Evolutionary conservation across 2,329 filamentous ascomycete genomes (phyloP), one percentile per base, ranked within the genome.

Genomic region (Colletotrichum salicis): DNA sequence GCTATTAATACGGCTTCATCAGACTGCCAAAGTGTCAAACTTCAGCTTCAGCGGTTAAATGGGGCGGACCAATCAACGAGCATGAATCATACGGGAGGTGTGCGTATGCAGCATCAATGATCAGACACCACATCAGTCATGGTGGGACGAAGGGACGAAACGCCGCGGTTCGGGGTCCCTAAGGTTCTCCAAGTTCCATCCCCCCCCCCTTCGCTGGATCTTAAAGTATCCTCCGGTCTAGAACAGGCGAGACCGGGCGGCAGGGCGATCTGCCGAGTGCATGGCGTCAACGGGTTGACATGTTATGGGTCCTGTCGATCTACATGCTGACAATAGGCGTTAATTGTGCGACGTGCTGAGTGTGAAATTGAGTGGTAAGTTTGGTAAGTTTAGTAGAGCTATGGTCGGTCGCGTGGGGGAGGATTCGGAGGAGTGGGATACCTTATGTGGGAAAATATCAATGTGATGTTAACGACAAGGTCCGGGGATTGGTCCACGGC

Each of bases 131-230:
- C 27, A 29, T 29, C 29, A 22, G n/a, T 12, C 11, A 24, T 59
- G 45, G 55, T 71, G 59, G 69, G 69, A 71, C 59, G 69, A 31
- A 59, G 65, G 59, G 45, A 59, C 59, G 58, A 69, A 69, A 71
- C 65, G 45, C 8, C 19, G 19, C 10, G 51, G 27, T 22, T 51
- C 22, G 24, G 59, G 11, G 45, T 33, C 37, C 13, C 29, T 48
- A 29, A 29, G 27, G 27, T 29, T 48, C 37, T 41, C 37, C 37
- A 41, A 41, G 37, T 19, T 41, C 37, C 27, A 29, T 29, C 27
- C 27, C 27, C 27, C 27, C 27, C 41, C 41, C 41, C 19, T 11
- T 22, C 41, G 33, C 41, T 22, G 19, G 41, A 48, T 22, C 27
- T 8, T 24, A 69, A 71, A 69, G 65, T 56, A 67, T 69, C 33